Evolutionary conservation across 768 basidiomycete species (phyloP), one percentile per base, ranked within the genome.

Genomic region (Kwoniella europaea): DNA sequence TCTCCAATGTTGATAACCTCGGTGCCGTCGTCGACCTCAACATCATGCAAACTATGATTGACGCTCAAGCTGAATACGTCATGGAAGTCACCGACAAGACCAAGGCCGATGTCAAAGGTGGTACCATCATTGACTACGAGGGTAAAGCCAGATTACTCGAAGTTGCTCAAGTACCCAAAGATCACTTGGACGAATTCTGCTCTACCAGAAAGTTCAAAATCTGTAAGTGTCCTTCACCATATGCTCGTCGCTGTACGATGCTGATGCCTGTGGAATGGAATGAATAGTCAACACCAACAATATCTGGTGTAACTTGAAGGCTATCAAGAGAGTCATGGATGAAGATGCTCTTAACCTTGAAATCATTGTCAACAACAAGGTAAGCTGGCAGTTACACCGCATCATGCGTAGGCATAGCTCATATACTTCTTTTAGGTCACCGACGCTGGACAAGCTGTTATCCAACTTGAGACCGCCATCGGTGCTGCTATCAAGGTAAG

Each of bases 31-130:
- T 92, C 79, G 92, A 93, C 84, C 88, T 91, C 82, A 88, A 87
- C 75, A 95, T 96, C 80, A 86, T 93, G 68, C 82, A 85, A 75
- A 90, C 94, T 83, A 94, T 96, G 91, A 88, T 92, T 74, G 88
- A 92, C 79, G 87, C 88, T 12, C 85, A 89, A 72, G 88, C 91
- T 35, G 94, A 96, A 84, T 94, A 94, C 86, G 84, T 94, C 82
- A 94, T 94, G 92, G 92, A 96, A 84, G 91, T 96, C 72, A 97
- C 94, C 12, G 92, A 95, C 87, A 96, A 95, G 88, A 95, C 94
- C 79, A 94, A 96, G 88, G 93, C 91, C 61, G 93, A 91, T 76
- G 88, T 91, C 84, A 91, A 91, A 86, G 85, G 85, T 77, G 92
- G 92, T 83, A 93, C 93, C 68, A 87, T 94, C 79, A 91, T 95